Percentiles rank a stretch among this genome's conserved stretches.
Evolutionary conservation across 495 filamentous ascomycete species (phyloP).

Genomic region (Aspergillus sclerotiicarbonarius): DNA sequence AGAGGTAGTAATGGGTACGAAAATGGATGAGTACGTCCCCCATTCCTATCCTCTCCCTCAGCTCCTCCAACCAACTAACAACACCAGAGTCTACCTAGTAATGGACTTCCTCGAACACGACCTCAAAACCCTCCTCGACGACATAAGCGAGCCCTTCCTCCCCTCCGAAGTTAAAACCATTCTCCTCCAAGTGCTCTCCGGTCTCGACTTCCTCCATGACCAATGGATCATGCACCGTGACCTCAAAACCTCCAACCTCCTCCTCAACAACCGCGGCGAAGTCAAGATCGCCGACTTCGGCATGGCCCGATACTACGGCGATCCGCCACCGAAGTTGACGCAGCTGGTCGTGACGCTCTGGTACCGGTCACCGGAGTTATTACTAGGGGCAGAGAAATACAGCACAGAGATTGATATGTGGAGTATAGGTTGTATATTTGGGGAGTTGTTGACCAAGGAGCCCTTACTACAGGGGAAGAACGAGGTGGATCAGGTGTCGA

Average conservation of each 20-base stretch:
- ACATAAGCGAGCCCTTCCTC: constrained; percentile 92
- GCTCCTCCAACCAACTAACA: not conserved
- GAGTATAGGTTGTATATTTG: constrained; percentile 96
- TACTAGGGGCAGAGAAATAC: constrained; percentile 80
- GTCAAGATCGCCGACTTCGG: constrained; percentile 98
- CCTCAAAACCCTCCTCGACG: constrained; percentile 87
- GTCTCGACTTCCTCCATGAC: constrained; percentile 80
- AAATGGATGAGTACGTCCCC: constrained; percentile 66
- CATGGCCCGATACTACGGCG: constrained; percentile 88
- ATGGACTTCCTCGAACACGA: constrained; percentile 99
- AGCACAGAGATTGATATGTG: constrained; percentile 83
- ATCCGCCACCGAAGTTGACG: constrained; percentile 79
- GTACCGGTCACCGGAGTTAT: constrained; percentile 90
- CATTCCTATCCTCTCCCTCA: constrained; percentile 1
- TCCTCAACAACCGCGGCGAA: constrained; percentile 92
- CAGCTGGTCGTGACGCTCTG: constrained; percentile 96
- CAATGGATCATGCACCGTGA: constrained; percentile 96
- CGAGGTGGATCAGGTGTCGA: constrained; percentile 82
- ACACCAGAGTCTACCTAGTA: constrained; percentile 78
- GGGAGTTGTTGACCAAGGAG: constrained; percentile 80
- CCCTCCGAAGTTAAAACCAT: constrained; percentile 92
- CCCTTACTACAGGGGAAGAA: constrained; percentile 89
- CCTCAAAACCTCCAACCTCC: constrained; percentile 92
- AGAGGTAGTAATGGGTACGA: constrained; percentile 84
- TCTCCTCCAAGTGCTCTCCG: constrained; percentile 75